Percentiles rank a stretch among this genome's conserved stretches.
phyloP scores from a whole-genome alignment of 2,329 filamentous ascomycete genomes.

The Davidsoniella eucalypti region DNA sequence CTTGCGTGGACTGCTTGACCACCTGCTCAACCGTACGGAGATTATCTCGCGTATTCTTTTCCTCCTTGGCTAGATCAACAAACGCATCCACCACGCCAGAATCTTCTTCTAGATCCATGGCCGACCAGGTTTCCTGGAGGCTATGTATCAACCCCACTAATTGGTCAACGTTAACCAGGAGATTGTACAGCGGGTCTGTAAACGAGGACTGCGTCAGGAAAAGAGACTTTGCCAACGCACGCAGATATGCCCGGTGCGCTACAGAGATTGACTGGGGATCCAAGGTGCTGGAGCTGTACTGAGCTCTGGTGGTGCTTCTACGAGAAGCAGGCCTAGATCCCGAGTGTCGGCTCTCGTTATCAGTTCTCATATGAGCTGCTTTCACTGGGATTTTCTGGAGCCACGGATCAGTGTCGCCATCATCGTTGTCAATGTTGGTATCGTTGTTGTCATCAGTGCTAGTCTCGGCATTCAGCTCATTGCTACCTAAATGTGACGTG shows the following conservation, averaged over 20 bases:
- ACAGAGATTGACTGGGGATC: slow-evolving; percentile 74
- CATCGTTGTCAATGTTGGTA: slow-evolving; percentile 1
- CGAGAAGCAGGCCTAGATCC: slow-evolving; percentile 31
- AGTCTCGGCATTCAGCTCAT: slow-evolving; percentile 15
- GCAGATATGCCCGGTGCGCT: slow-evolving; percentile 64
- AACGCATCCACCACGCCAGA: slow-evolving; percentile 66
- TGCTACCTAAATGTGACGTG: slow-evolving; percentile 8
- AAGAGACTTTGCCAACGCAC: slow-evolving; percentile 47
- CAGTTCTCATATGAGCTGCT: slow-evolving; percentile 9
- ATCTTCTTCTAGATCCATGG: slow-evolving; percentile 66
- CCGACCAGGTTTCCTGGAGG: slow-evolving; percentile 59
- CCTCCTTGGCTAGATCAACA: slow-evolving; percentile 55
- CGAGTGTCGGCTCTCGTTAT: slow-evolving; percentile 12
- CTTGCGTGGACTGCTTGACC: slow-evolving; percentile 51
- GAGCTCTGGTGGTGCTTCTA: not conserved
- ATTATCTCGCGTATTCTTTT: slow-evolving; percentile 47
- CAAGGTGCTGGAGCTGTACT: slow-evolving; percentile 24
- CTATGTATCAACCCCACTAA: slow-evolving; percentile 62
- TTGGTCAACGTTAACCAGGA: slow-evolving; percentile 63
- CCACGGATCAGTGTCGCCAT: slow-evolving; percentile 17
- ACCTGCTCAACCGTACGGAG: slow-evolving; percentile 45
- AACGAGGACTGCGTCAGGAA: slow-evolving; percentile 49
- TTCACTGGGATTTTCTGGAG: slow-evolving; percentile 11
- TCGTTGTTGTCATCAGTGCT: slow-evolving; percentile 3
- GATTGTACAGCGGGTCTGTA: slow-evolving; percentile 45